Evolutionary conservation across 1,284 basidiomycete genomes (phyloP).

Genomic region (Leccinum insolens): DNA sequence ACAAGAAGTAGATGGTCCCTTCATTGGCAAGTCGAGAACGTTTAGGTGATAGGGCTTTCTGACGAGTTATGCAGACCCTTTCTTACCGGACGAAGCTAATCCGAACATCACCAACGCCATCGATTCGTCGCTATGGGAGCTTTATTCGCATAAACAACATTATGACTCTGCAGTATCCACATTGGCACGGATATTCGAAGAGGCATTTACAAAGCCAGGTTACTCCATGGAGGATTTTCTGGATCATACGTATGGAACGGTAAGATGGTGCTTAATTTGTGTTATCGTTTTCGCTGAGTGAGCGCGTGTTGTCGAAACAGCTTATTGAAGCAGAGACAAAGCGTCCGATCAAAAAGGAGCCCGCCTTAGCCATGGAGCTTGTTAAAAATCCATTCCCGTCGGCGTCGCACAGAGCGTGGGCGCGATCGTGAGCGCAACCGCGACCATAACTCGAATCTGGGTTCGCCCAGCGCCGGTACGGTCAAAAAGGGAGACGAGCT

Average conservation of each 20-base stretch:
- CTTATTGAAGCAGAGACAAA: slow-evolving; percentile 87
- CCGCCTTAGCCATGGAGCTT: slow-evolving; percentile 60
- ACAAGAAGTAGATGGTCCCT: slow-evolving; percentile 46
- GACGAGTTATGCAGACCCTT: slow-evolving; percentile 62
- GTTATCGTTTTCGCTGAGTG: slow-evolving; percentile 9
- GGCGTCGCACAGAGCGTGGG: slow-evolving; percentile 33
- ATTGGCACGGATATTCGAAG: slow-evolving; percentile 83
- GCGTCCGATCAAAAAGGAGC: slow-evolving; percentile 81
- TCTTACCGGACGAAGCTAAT: slow-evolving; percentile 66
- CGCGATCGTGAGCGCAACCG: no score
- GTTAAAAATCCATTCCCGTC: slow-evolving; percentile 36
- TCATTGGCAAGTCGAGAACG: slow-evolving; percentile 36
- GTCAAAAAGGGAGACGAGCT: no score
- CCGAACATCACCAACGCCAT: slow-evolving; percentile 83
- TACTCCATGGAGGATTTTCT: slow-evolving; percentile 96
- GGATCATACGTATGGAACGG: slow-evolving; percentile 93
- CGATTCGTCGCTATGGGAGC: slow-evolving; percentile 91
- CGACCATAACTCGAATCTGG: no score
- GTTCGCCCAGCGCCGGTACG: no score
- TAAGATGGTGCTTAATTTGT: slow-evolving; percentile 44
- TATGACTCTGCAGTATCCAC: slow-evolving; percentile 87
- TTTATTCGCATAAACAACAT: slow-evolving; percentile 79
- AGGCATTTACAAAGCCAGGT: slow-evolving; percentile 90
- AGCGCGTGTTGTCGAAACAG: slow-evolving; percentile 41
- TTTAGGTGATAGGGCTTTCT: slow-evolving; percentile 3